Evolutionary conservation across 78 protist species (phyloP).

Genomic region (Dictyostelium intermedium): DNA sequence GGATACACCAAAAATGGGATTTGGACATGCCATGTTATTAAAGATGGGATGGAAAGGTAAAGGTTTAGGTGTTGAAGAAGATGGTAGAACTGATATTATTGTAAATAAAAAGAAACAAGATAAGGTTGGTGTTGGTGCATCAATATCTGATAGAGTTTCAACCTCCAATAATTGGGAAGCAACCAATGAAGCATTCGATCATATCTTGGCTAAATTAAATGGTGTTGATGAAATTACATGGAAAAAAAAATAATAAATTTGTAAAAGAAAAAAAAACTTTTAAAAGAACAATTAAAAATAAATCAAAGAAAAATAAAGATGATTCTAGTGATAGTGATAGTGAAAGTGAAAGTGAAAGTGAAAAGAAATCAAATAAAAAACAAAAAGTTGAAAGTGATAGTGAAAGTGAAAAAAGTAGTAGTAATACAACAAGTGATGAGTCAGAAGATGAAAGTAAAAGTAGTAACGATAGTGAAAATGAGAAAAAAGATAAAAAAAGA

Average conservation of each 20-base stretch:
- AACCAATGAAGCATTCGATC: conserved; percentile 23
- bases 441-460: conserved; percentile 2
- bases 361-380: too few relatives aligned
- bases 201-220: neutral
- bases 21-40: conserved; percentile 35
- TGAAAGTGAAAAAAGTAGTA: neutral
- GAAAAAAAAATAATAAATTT: neutral
- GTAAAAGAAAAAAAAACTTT: conserved; percentile 23
- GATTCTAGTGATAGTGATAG: neutral
- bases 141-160: neutral
- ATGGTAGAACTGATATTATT: conserved; percentile 31
- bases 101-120: conserved; percentile 22
- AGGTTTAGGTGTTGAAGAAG: conserved; percentile 64
- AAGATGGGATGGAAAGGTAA: conserved; percentile 76
- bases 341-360: neutral
- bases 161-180: conserved; percentile 56
- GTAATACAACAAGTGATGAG: neutral
- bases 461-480: neutral
- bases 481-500: neutral
- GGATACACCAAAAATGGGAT: neutral
- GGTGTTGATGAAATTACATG: neutral
- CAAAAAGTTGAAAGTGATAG: neutral
- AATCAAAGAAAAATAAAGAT: conserved; percentile 6
- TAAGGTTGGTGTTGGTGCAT: conserved; percentile 42
- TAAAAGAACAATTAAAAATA: neutral